These are phyloP conservation scores for Leucaena leucocephala DNA, from an alignment of 306 rosid species.

Conservation along the genomic window DNA sequence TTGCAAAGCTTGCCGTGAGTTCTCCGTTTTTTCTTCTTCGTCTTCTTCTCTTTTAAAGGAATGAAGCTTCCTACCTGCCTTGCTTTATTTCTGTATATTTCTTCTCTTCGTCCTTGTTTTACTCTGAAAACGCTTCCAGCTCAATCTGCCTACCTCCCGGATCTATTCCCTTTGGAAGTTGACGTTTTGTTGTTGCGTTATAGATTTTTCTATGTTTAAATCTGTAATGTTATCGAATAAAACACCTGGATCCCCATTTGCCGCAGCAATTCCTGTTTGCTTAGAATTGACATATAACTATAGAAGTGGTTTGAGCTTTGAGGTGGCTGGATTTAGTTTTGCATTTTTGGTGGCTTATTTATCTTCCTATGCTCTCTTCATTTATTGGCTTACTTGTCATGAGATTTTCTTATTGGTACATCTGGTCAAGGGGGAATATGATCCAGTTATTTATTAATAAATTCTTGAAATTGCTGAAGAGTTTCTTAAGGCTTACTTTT, in stretches of 20 bases:
- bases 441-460: background rate
- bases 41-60: background rate
- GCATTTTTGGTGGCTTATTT: background rate
- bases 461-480: background rate
- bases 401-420: background rate
- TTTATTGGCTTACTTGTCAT: background rate
- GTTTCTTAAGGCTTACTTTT: conserved; percentile 4
- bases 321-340: background rate
- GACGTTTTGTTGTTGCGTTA: background rate
- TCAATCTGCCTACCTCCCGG: background rate
- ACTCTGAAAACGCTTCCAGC: background rate
- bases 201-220: background rate
- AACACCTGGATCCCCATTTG: background rate
- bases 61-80: background rate
- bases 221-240: background rate
- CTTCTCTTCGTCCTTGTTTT: background rate
- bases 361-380: background rate
- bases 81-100: background rate
- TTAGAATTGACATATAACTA: background rate
- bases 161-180: background rate
- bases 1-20: conserved; percentile 35
- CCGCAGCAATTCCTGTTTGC: background rate
- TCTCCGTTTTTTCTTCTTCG: background rate
- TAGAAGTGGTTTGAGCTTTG: background rate
- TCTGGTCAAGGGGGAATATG: background rate